Percentiles rank a stretch among this genome's conserved stretches.
phyloP scores from a whole-genome alignment of 768 basidiomycete genomes.

The Clitopilus passeckerianus region DNA sequence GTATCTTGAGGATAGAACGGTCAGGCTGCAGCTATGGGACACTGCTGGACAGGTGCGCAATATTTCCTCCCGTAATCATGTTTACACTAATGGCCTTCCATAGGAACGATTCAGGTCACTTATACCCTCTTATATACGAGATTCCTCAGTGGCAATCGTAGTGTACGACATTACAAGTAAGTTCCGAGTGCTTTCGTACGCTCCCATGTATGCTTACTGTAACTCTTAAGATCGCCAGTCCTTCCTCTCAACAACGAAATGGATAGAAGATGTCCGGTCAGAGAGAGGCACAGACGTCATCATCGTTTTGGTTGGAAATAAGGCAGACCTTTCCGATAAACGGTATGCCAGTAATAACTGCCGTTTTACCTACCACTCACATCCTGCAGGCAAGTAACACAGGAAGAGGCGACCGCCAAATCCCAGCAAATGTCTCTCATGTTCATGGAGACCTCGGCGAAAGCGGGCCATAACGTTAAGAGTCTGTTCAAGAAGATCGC shows the following conservation, averaged over 20 bases:
- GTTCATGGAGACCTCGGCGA: slow-evolving; percentile 99
- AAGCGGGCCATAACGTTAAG: slow-evolving; percentile 99
- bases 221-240: slow-evolving; percentile 76
- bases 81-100: background rate
- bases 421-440: slow-evolving; percentile 89
- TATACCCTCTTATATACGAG: slow-evolving; percentile 98
- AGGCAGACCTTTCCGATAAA: slow-evolving; percentile 98
- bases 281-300: slow-evolving; percentile 98
- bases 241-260: slow-evolving; percentile 97
- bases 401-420: slow-evolving; percentile 93
- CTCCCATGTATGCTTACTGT: slow-evolving; percentile 3
- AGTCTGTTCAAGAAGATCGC: slow-evolving; percentile 99
- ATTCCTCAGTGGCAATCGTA: slow-evolving; percentile 97
- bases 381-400: slow-evolving; percentile 91
- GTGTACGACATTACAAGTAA: slow-evolving; percentile 98
- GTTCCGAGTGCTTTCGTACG: slow-evolving; percentile 21
- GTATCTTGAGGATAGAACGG: slow-evolving; percentile 98
- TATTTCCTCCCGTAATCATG: background rate
- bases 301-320: slow-evolving; percentile 97
- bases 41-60: slow-evolving; percentile 82
- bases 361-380: no score
- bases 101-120: slow-evolving; percentile 96
- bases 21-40: slow-evolving; percentile 97
- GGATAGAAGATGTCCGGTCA: slow-evolving; percentile 98
- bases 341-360: slow-evolving; percentile 67